Evolutionary conservation across 192 early-diverging fungal genomes (phyloP), one percentile per base, ranked within the genome.

Genomic region (Umbelopsis sp.): DNA sequence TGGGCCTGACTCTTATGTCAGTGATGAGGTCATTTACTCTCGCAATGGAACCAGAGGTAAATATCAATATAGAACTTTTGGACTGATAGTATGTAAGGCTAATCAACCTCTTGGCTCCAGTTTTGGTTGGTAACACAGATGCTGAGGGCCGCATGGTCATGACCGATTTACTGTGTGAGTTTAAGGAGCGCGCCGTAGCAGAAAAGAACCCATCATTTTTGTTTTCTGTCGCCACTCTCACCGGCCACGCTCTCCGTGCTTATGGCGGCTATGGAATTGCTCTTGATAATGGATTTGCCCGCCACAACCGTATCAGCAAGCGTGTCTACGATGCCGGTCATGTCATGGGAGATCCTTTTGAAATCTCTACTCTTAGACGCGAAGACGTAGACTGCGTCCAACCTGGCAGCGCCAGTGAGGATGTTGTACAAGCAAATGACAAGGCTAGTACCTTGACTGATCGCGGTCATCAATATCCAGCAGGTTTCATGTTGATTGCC

Each of bases 81-180:
- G 12, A 2, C 67, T 30, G 13, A 7, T 68, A 61, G 18, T 37
- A 13, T 13, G 9, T 8, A 35, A 22, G 2, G 30, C 49, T 25
- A 7, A 47, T 35, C 6, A 6, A 4, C 8, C 0, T 16, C 4
- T 3, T 49, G 33, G 12, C n/a, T 30, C 15, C 49, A 74, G 91
- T 94, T 6, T 74, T 92, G 58, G 88, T 94, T 69, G 89, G 87
- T 66, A 93, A 95, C 80, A 96, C 94, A 1, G 94, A 96, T 75
- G 94, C 93, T 46, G 94, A 96, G 78, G 94, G 94, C 37, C 89
- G 94, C 20, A 90, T 95, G 84, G 91, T 94, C 66, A 93, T 95
- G 91, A 89, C 90, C 1, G 92, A 94, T 75, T 83, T 90, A 13
- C 80, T 93, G 9, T 83, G 83, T 69, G 86, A 91, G 71, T 91